Conservation (phyloP, 1,139 yeast genomes). For the Suhomyces choctaworum region DNA sequence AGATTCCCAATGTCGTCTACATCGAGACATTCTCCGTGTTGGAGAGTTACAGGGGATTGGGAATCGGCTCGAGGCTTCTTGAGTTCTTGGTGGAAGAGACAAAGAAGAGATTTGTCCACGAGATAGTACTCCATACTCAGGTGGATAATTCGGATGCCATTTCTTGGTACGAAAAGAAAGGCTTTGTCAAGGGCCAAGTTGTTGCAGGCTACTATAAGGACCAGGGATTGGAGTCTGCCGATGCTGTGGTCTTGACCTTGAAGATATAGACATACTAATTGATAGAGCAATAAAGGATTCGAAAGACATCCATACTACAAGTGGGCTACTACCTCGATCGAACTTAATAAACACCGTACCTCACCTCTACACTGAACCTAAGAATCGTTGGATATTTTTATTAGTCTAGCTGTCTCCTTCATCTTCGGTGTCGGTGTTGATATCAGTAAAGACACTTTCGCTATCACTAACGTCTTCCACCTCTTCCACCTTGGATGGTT, state of each 20-base stretch:
- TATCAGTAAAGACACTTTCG: constrained; percentile 48
- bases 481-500: constrained; percentile 28
- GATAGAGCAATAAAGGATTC: too few relatives aligned
- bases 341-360: too few relatives aligned
- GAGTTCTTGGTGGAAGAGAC: constrained; percentile 57
- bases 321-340: too few relatives aligned
- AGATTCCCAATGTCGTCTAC: constrained; percentile 54
- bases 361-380: too few relatives aligned
- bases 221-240: constrained; percentile 46
- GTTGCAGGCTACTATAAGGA: constrained; percentile 53
- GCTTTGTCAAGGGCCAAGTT: constrained; percentile 45
- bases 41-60: constrained; percentile 56
- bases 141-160: constrained; percentile 44
- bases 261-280: too few relatives aligned
- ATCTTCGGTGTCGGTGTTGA: constrained; percentile 55
- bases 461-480: constrained; percentile 34
- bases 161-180: constrained; percentile 57
- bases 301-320: too few relatives aligned
- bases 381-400: too few relatives aligned
- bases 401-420: constrained; percentile 36
- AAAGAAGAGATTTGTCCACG: constrained; percentile 52
- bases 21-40: constrained; percentile 69
- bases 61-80: constrained; percentile 63
- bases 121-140: constrained; percentile 62
- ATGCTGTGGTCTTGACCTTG: constrained; percentile 39